A percentile compares a stretch with the other conserved stretches of the same genome.
Conservation (phyloP, 345 rosid species). For the Camelina neglecta region DNA sequence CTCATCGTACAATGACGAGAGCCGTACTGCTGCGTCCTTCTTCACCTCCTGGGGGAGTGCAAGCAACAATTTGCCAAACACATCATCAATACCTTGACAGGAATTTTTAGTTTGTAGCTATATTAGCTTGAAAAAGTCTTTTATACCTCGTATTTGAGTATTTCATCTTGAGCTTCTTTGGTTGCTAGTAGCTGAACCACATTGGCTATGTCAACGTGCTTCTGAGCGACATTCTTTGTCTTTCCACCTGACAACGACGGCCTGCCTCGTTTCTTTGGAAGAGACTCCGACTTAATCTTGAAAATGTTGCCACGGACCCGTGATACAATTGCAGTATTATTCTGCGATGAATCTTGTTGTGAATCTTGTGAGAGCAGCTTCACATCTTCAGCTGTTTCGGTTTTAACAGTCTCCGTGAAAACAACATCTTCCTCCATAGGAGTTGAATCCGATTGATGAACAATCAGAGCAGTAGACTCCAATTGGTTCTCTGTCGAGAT, state of each 20-base stretch:
- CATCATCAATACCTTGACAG: not conserved
- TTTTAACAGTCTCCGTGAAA: constrained; percentile 48
- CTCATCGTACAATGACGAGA: constrained; percentile 67
- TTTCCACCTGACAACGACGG: constrained; percentile 51
- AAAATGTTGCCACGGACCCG: constrained; percentile 53
- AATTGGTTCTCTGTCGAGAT: constrained; percentile 43
- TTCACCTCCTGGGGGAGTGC: constrained; percentile 63
- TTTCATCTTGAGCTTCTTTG: constrained; percentile 78
- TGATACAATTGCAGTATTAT: constrained; percentile 63
- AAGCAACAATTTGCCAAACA: constrained; percentile 21
- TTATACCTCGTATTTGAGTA: constrained; percentile 71
- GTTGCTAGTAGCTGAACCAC: constrained; percentile 61
- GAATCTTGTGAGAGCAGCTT: constrained; percentile 51
- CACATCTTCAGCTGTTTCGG: constrained; percentile 51
- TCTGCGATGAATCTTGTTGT: constrained; percentile 55
- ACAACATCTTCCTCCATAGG: constrained; percentile 48
- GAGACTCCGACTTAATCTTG: constrained; percentile 50
- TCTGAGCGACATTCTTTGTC: constrained; percentile 53
- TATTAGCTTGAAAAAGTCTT: constrained; percentile 1
- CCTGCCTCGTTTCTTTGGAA: constrained; percentile 73
- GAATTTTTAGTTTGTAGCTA: not conserved
- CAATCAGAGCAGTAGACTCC: constrained; percentile 50
- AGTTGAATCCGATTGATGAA: constrained; percentile 49
- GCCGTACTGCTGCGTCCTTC: constrained; percentile 66
- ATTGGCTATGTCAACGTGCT: constrained; percentile 61